phyloP scores from a whole-genome alignment of 1,139 yeast species.

The Diutina pseudorugosa region DNA sequence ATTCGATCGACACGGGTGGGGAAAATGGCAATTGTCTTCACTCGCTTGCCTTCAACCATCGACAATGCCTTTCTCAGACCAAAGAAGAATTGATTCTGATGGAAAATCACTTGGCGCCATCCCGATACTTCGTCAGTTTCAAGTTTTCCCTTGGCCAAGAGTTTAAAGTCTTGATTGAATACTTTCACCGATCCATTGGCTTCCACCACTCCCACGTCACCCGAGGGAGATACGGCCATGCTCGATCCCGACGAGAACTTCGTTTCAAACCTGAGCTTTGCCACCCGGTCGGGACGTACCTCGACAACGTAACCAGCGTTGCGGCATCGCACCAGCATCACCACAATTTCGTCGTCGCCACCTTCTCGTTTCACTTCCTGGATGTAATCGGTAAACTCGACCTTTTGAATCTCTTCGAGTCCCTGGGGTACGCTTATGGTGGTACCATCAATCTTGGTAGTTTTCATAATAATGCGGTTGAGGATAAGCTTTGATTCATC shows the following conservation, averaged over 20 bases:
- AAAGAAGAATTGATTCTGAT: neutral
- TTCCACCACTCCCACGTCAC: neutral
- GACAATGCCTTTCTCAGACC: neutral
- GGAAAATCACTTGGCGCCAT: neutral
- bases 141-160: neutral
- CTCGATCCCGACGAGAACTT: neutral
- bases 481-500: neutral
- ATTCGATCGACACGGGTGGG: neutral
- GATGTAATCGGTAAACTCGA: neutral
- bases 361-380: neutral
- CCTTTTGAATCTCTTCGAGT: neutral
- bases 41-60: neutral
- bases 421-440: neutral
- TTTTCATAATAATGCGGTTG: neutral
- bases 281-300: neutral
- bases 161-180: neutral
- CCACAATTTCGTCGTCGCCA: neutral
- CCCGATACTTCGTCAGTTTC: neutral
- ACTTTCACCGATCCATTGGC: neutral
- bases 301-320: neutral
- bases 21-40: neutral
- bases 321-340: neutral
- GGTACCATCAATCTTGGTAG: neutral
- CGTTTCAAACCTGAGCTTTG: neutral
- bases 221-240: neutral